Percentiles rank a stretch among this genome's conserved stretches.
Evolutionary conservation across 371 early-diverging fungal genomes (phyloP).

Genomic region (Chytridiales sp.): DNA sequence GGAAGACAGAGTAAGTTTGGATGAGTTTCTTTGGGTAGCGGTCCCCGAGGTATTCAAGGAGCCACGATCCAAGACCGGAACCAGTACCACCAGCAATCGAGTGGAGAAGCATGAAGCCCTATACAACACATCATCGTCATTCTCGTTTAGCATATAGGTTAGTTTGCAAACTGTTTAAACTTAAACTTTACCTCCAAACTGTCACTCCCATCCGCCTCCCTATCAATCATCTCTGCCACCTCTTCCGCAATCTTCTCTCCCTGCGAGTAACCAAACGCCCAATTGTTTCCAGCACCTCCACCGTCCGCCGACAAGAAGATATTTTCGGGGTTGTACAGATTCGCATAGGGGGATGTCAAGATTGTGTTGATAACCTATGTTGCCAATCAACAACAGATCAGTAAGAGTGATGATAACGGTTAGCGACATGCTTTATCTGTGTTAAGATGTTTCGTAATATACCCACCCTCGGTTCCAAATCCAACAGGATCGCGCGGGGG

Average conservation of each 20-base stretch:
- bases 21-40: constrained; percentile 97
- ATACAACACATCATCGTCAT: constrained; percentile 75
- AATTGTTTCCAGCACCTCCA: constrained; percentile 61
- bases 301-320: constrained; percentile 81
- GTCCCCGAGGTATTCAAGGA: constrained; percentile 68
- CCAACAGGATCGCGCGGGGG: constrained; percentile 91
- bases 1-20: constrained; percentile 99
- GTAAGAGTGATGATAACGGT: neutral
- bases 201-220: constrained; percentile 58
- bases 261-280: constrained; percentile 48
- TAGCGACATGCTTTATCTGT: constrained; percentile 59
- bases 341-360: constrained; percentile 45
- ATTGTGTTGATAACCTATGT: constrained; percentile 53
- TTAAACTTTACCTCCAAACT: constrained; percentile 36
- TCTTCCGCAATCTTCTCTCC: constrained; percentile 46
- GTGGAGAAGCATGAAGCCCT: constrained; percentile 54
- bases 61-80: constrained; percentile 51
- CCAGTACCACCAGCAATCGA: constrained; percentile 57
- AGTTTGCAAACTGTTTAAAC: constrained; percentile 75
- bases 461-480: constrained; percentile 86
- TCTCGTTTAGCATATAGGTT: constrained; percentile 91
- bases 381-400: neutral
- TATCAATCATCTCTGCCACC: constrained; percentile 52
- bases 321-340: constrained; percentile 78
- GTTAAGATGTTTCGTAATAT: constrained; percentile 26